Conservation (phyloP, 2,329 filamentous ascomycete species). For the Aspergillus jensenii region DNA sequence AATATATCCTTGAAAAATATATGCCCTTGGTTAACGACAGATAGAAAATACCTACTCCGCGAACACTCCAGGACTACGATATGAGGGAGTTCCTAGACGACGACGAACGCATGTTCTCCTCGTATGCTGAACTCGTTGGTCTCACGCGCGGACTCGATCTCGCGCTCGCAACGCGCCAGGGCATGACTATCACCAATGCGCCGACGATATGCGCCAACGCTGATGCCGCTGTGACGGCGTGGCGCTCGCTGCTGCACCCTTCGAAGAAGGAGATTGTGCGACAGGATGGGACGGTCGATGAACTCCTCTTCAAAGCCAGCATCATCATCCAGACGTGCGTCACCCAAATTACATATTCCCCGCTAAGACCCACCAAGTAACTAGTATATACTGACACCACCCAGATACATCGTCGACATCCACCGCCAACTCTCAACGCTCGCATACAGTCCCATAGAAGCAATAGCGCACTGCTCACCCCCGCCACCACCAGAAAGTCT, state of each 20-base stretch:
- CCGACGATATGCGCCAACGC: conserved; percentile 23
- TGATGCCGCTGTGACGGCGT: conserved; percentile 39
- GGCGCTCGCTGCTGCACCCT: conserved; percentile 39
- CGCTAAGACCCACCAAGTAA: too few species aligned
- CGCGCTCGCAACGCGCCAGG: conserved; percentile 22
- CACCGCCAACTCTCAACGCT: conserved; percentile 42
- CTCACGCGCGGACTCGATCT: conserved; percentile 21
- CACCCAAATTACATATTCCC: conserved; percentile 32
- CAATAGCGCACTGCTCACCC: conserved; percentile 36
- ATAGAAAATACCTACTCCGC: conserved; percentile 25
- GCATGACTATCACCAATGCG: conserved; percentile 7
- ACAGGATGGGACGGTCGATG: conserved; percentile 52
- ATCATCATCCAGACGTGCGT: conserved; percentile 60
- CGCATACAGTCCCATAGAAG: conserved; percentile 38
- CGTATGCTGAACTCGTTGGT: conserved; percentile 30
- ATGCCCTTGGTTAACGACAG: background rate
- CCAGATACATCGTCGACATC: conserved; percentile 36
- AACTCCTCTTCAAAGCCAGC: conserved; percentile 78
- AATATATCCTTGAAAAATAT: too few species aligned
- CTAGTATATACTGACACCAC: background rate
- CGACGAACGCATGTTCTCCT: conserved; percentile 25
- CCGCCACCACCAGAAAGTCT: conserved; percentile 14
- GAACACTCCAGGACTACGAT: conserved; percentile 30
- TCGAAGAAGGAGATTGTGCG: conserved; percentile 40
- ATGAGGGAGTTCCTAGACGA: conserved; percentile 28